Base-by-base conservation (phyloP, 2,329 filamentous ascomycete genomes). In the Juglanconis sp. region DNA sequence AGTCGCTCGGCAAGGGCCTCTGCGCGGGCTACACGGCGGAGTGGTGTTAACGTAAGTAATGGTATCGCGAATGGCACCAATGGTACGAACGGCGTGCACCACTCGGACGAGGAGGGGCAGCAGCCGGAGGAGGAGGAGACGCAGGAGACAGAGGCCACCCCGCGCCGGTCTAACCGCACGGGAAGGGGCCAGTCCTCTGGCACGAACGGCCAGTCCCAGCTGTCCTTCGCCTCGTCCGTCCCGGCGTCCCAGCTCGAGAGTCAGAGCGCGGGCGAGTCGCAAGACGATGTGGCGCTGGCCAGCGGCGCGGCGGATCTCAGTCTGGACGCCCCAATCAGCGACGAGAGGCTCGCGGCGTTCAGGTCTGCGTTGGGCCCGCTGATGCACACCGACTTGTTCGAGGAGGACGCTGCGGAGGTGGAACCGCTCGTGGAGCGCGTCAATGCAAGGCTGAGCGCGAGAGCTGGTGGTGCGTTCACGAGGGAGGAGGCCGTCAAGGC, bases 371-470 rank as follows among this genome's bases (percentile, higher is more conserved):
- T 99, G 3, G 95, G 95, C 31, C 89, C 91, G 68, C 80, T 99
- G 57, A 88, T 96, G 69, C 88, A 89, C 68, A 89, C 89, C 0
- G 81, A 85, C 11, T 74, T 99, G n/a, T 99, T 99, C 71, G 86
- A 88, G 36, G 91, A 96, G 63, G 95, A 98, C 69, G 86, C 88
- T 17, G 92, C 92, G 13, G 83, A 88, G 63, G 82, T 97, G 2
- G 85, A 87, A 64, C 84, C 85, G 32, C 81, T 99, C 36, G 81
- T 97, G 17, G 82, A 81, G 3, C 90, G 90, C 8, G 90, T 99
- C 54, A 99, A 99, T 72, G 78, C 77, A 4, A 85, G 86, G 67
- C 68, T 96, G 51, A 81, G 83, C 13, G 69, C 75, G 47, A 68
- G 75, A 3, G 71, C 77, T 32, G 82, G 81, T 4, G 82, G 83